A percentile compares a stretch with the other conserved stretches of the same genome.
These are phyloP conservation scores for Leccinum fibrillosum DNA, from an alignment of 768 basidiomycete species.

Conservation along the genomic window DNA sequence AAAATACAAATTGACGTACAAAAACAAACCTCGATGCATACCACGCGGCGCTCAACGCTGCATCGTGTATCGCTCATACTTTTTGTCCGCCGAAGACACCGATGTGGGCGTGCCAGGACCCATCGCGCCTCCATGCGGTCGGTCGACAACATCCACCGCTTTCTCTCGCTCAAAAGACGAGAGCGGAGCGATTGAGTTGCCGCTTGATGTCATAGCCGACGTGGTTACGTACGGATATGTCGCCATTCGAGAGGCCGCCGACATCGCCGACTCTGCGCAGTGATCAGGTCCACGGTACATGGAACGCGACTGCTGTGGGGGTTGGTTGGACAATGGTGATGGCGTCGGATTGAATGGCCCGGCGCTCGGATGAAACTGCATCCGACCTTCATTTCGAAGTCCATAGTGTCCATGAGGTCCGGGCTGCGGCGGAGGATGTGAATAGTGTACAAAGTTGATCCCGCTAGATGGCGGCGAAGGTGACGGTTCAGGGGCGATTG, in stretches of 20 bases:
- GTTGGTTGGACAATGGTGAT: constrained; percentile 35
- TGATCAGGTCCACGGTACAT: constrained; percentile 35
- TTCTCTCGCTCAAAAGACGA: constrained; percentile 57
- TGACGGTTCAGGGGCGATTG: constrained; percentile 45
- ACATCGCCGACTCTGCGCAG: constrained; percentile 29
- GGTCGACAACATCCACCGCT: constrained; percentile 37
- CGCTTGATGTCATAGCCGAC: constrained; percentile 35
- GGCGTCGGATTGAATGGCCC: constrained; percentile 40
- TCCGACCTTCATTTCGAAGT: constrained; percentile 30
- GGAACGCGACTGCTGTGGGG: constrained; percentile 24
- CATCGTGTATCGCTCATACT: constrained; percentile 29
- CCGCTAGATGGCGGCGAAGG: constrained; percentile 62
- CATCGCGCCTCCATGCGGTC: background rate
- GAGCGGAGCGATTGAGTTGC: constrained; percentile 22
- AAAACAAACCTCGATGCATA: background rate
- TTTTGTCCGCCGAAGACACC: constrained; percentile 33
- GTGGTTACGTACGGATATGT: constrained; percentile 37
- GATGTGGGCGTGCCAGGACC: constrained; percentile 42
- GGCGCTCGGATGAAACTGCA: constrained; percentile 21
- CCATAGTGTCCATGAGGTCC: constrained; percentile 20
- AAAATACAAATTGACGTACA: background rate
- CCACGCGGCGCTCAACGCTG: constrained; percentile 15
- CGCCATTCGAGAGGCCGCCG: constrained; percentile 33
- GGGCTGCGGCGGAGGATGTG: constrained; percentile 34
- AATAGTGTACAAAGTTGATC: constrained; percentile 60